Base-by-base conservation (phyloP, 768 basidiomycete genomes). In the Suillus weaverae region DNA sequence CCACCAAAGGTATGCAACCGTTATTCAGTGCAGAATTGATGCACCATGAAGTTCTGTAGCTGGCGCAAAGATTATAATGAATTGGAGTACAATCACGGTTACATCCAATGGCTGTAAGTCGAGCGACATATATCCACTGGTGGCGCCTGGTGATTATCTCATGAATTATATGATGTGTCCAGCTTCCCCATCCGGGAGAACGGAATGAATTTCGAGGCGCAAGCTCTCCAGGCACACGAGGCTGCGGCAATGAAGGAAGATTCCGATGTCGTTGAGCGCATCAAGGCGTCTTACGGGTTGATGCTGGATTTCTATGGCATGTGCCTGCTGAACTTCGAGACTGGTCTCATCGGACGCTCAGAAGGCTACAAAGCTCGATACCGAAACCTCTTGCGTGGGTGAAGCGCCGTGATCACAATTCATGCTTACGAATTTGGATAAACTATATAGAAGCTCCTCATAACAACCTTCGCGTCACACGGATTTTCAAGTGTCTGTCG, bases 301-400 rank as follows among this genome's bases (percentile, higher is more conserved):
- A 90, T 94, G 88, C 83, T 92, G 33, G 88, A 89, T 73, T 92
- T 92, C 77, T 92, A 90, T 71, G 91, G 90, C 30, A 90, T 92
- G 88, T 79, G 80, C 35, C 82, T 92, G 38, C 75, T 86, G 46
- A 83, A 83, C 41, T 69, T 76, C 32, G 82, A 85, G 46, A 86
- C 88, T 0, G 90, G 90, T 4, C 80, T 88, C 32, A 69, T 92
- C 18, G 81, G 80, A 36, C 86, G 90, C 44, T 77, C 79, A 20
- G 73, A 79, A 55, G 81, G 86, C 69, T 88, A 82, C 70, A 72
- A 64, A n/a, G 67, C 80, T 20, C 81, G 88, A 64, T 92, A 90
- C 71, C 71, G 72, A 39, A 91, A 94, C 70, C 85, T 92, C 62
- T 76, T 83, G 70, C 77, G 90, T 91, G 74, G 83, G 89, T 85